Evolutionary conservation across 192 early-diverging fungal species (phyloP).

Genomic region (Coemansia sp.): DNA sequence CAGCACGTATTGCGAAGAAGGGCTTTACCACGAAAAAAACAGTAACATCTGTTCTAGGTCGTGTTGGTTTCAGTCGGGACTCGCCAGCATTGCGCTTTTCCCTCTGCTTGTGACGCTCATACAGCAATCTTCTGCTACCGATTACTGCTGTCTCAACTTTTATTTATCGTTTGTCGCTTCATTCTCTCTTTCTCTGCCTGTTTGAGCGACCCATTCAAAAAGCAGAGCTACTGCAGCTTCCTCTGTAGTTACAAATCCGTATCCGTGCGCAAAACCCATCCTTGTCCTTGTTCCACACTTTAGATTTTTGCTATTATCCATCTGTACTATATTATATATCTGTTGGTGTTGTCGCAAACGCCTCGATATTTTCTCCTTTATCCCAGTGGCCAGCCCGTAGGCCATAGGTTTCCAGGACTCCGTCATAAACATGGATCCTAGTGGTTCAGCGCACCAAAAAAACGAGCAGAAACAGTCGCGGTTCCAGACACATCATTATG

Average conservation of each 20-base stretch:
- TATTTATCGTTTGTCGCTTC: background rate
- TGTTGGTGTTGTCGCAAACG: background rate
- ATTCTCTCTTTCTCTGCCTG: background rate
- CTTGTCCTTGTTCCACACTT: background rate
- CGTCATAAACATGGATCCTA: constrained; percentile 1
- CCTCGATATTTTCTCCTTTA: background rate
- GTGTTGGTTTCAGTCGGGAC: background rate
- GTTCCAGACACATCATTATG: background rate
- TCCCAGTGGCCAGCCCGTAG: background rate
- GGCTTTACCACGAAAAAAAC: background rate
- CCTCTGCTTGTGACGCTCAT: background rate
- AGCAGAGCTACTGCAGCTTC: background rate
- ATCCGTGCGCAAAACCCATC: background rate
- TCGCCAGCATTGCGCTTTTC: background rate
- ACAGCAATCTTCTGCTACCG: background rate
- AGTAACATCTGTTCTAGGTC: background rate
- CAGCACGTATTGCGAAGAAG: too few relatives aligned
- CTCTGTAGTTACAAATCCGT: background rate
- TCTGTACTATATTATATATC: background rate
- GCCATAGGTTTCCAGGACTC: background rate
- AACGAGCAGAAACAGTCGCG: background rate
- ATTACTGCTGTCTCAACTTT: constrained; percentile 5
- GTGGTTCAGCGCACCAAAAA: background rate
- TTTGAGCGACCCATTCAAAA: background rate
- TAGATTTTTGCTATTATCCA: background rate